Evolutionary conservation across 257 asterid genomes (phyloP).

Genomic region (Solanum lignicaule): DNA sequence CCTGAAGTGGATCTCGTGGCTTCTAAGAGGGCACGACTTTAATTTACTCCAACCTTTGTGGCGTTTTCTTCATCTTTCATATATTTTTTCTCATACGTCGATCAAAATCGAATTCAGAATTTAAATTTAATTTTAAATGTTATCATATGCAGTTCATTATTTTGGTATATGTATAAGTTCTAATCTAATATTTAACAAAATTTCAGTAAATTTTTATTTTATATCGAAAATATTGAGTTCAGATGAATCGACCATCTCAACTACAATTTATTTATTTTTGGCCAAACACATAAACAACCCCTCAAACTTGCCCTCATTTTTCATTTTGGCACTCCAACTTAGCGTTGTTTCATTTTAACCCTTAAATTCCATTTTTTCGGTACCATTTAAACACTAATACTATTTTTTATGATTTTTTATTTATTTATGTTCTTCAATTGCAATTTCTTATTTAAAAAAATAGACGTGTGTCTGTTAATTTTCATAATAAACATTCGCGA

Average conservation of each 20-base stretch:
- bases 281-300: too few relatives aligned
- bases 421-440: too few relatives aligned
- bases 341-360: too few relatives aligned
- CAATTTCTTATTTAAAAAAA: too few relatives aligned
- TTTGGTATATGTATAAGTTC: background rate
- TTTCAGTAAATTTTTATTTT: background rate
- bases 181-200: background rate
- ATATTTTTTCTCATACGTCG: accelerated
- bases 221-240: background rate
- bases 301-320: too few relatives aligned
- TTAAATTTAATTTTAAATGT: background rate
- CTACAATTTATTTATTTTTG: background rate
- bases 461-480: too few relatives aligned
- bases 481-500: too few relatives aligned
- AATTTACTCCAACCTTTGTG: background rate
- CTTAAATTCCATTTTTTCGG: too few relatives aligned
- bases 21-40: background rate
- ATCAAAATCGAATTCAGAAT: background rate
- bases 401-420: too few relatives aligned
- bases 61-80: background rate
- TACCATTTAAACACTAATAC: too few relatives aligned
- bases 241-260: background rate
- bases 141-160: background rate
- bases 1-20: background rate
- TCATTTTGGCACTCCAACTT: too few relatives aligned